Evolutionary conservation across 208 protist species (phyloP).

Genomic region (Cochliopodium minus): DNA sequence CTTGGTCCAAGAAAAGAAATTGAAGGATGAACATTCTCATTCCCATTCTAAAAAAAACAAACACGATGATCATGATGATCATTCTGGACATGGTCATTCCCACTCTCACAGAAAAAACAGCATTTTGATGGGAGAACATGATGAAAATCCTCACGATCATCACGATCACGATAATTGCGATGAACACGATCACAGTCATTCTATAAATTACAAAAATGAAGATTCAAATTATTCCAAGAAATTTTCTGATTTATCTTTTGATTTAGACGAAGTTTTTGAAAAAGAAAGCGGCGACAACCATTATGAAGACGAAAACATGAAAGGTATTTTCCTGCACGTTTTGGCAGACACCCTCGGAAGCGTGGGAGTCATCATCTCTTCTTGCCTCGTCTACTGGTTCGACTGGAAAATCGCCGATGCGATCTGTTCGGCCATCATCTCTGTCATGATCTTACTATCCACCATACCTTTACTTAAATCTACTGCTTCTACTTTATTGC

Average conservation of each 20-base stretch:
- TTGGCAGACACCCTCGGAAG: conserved; percentile 56
- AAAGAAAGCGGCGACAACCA: conserved; percentile 21
- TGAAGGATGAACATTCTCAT: too few relatives aligned
- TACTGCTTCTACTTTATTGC: background rate
- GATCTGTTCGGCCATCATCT: conserved; percentile 47
- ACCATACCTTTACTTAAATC: conserved; percentile 37
- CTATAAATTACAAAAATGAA: background rate
- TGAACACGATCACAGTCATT: conserved; percentile 1
- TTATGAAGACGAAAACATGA: conserved; percentile 46
- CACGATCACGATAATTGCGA: background rate
- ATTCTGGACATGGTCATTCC: too few relatives aligned
- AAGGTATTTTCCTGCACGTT: conserved; percentile 62
- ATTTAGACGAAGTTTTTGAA: conserved; percentile 14
- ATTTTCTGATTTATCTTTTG: conserved; percentile 1
- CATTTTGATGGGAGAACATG: too few relatives aligned
- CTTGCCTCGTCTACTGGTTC: conserved; percentile 40
- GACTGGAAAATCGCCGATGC: conserved; percentile 44
- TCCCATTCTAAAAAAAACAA: too few relatives aligned
- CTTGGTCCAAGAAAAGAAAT: too few relatives aligned
- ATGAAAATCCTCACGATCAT: background rate
- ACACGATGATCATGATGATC: too few relatives aligned
- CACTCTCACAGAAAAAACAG: too few relatives aligned
- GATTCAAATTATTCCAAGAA: too few relatives aligned
- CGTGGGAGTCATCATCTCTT: conserved; percentile 58
- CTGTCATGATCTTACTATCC: conserved; percentile 42